Evolutionary conservation across 2,329 filamentous ascomycete genomes (phyloP).

Genomic region (Meredithiella fracta): DNA sequence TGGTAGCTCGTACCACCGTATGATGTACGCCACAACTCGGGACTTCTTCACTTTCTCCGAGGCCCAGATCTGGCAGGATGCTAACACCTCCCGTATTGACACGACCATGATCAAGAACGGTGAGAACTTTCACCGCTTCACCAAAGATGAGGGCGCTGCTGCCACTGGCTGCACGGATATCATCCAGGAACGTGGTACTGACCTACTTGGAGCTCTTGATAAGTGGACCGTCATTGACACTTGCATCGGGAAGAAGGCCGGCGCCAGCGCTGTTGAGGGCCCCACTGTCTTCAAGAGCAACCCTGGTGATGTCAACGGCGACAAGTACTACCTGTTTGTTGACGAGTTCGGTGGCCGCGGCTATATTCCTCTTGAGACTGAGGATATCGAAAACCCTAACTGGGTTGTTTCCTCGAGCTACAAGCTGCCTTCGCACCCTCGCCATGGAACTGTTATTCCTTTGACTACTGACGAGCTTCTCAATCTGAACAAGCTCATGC

Average conservation of each 20-base stretch:
- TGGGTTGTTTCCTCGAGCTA: constrained; percentile 32
- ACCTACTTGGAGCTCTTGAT: constrained; percentile 25
- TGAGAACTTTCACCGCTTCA: constrained; percentile 33
- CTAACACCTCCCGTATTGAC: constrained; percentile 34
- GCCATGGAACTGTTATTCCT: constrained; percentile 37
- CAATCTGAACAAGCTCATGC: constrained; percentile 18
- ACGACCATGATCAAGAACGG: constrained; percentile 31
- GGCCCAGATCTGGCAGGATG: constrained; percentile 34
- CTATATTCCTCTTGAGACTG: constrained; percentile 36
- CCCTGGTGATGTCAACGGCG: constrained; percentile 30
- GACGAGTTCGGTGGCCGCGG: constrained; percentile 35
- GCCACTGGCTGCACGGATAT: constrained; percentile 36
- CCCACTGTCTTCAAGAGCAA: constrained; percentile 37
- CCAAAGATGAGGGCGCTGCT: constrained; percentile 35
- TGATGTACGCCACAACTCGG: constrained; percentile 34
- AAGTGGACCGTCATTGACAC: constrained; percentile 29
- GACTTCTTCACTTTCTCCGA: constrained; percentile 35
- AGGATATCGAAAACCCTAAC: constrained; percentile 29
- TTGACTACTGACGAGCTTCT: constrained; percentile 31
- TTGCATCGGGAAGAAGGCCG: constrained; percentile 35
- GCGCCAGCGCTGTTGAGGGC: constrained; percentile 32
- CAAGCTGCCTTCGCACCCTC: constrained; percentile 31
- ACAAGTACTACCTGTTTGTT: constrained; percentile 39
- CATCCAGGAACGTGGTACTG: constrained; percentile 32
- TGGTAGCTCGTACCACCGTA: constrained; percentile 31